Evolutionary conservation across 2,329 filamentous ascomycete genomes (phyloP).

Genomic region (Colletotrichum liriopes): DNA sequence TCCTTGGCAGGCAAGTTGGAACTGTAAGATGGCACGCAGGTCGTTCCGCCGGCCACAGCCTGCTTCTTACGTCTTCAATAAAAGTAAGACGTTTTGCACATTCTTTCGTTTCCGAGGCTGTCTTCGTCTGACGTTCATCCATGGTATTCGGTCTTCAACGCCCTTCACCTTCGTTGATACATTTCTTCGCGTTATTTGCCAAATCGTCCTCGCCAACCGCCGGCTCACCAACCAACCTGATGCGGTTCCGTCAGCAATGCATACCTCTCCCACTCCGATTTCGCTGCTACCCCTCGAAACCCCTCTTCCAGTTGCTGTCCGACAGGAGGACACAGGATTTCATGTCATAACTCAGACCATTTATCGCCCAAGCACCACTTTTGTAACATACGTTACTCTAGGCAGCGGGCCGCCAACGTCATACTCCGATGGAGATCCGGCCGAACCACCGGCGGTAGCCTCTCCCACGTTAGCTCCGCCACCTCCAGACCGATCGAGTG

Average conservation of each 20-base stretch:
- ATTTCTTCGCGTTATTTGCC: too few relatives aligned
- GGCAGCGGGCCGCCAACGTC: conserved; percentile 41
- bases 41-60: conserved; percentile 19
- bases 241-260: conserved; percentile 36
- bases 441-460: conserved; percentile 36
- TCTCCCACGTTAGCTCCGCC: conserved; percentile 36
- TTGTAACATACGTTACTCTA: conserved; percentile 54
- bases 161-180: background rate
- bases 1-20: conserved; percentile 24
- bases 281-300: conserved; percentile 20
- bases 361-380: conserved; percentile 53
- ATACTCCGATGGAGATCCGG: conserved; percentile 36
- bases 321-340: conserved; percentile 28
- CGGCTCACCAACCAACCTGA: conserved; percentile 8
- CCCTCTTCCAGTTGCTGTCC: conserved; percentile 23
- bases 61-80: conserved; percentile 26
- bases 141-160: background rate
- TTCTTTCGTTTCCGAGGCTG: conserved; percentile 1
- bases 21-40: conserved; percentile 14
- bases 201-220: background rate
- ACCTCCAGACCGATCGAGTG: conserved; percentile 29
- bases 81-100: conserved; percentile 28
- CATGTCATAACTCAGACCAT: conserved; percentile 55
- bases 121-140: background rate
- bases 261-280: conserved; percentile 28